These are phyloP conservation scores for Aspergillus caelatus DNA, from an alignment of 2,329 filamentous ascomycete genomes.

Conservation along the genomic window DNA sequence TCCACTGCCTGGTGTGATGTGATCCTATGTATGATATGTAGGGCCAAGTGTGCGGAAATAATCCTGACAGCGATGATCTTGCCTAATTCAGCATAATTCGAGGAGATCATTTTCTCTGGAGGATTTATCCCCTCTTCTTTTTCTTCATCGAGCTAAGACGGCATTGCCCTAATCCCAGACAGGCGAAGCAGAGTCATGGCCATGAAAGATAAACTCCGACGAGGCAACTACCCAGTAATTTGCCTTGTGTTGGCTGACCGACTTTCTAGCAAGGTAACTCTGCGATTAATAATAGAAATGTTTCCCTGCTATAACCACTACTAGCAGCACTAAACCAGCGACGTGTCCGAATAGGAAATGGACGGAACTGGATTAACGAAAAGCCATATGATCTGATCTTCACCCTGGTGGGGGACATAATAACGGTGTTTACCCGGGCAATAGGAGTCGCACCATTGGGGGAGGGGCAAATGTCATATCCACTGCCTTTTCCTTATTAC, in stretches of 20 bases:
- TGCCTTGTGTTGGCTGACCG: constrained; percentile 3
- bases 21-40: not conserved
- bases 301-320: not conserved
- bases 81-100: not conserved
- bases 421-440: not conserved
- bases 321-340: not conserved
- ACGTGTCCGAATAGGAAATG: constrained; percentile 4
- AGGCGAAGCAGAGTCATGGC: not conserved
- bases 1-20: not conserved
- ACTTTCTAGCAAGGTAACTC: not conserved
- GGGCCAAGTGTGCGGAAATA: not conserved
- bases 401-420: not conserved
- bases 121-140: not conserved
- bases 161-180: not conserved
- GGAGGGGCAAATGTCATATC: not conserved
- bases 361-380: not conserved
- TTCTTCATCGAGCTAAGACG: not conserved
- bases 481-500: not conserved
- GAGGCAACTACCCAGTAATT: not conserved
- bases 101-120: not conserved
- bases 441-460: constrained; percentile 1
- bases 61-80: constrained; percentile 4
- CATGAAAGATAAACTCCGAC: not conserved
- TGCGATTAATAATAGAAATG: not conserved
- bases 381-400: constrained; percentile 2